Base-by-base conservation (phyloP, 1,284 basidiomycete species). In the Ganoderma resinaceum region DNA sequence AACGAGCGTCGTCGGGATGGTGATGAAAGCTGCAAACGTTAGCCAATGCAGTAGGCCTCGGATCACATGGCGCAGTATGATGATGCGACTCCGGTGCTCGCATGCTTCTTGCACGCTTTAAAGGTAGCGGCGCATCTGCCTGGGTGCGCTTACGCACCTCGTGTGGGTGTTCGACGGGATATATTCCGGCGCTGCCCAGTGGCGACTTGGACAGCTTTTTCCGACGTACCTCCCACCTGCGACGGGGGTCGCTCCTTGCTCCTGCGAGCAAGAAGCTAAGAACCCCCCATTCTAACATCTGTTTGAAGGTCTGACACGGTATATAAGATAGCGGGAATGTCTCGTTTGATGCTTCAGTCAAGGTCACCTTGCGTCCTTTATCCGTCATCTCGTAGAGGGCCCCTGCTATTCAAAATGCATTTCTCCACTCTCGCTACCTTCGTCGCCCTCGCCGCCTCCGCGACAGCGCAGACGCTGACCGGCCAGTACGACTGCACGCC, bases 401-500 rank as follows among this genome's bases (percentile, higher is more conserved):
- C n/a, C 18, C 33, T 26, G 40, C 38, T 23, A 33, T 18, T 3
- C 35, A 73, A 42, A 8, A 76, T 77, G 75, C 72, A 58, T 26
- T 65, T 69, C 59, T 59, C 71, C 7, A 62, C 68, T 3, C 67
- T 74, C 12, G 35, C 37, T 49, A 67, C 73, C 42, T 31, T 75
- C 61, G 70, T 71, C 61, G 61, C 70, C 40, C 64, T 70, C 62
- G 70, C 70, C 35, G 72, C 76, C 23, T 49, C 69, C 26, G 76
- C 74, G 11, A 59, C 71, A 18, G 78, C 78, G 3, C 78, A 79
- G 71, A 78, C 78, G 2, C 79, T 88, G 60, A 78, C 80, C 11
- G 86, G 86, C 16, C 80, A 80, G 66, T 85, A 77, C 63, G 77
- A 80, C 69, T 88, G 86, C 73, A 68, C 78, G 52, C 77, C 84